Percentiles rank a stretch among this genome's conserved stretches.
Evolutionary conservation across 2,329 filamentous ascomycete genomes (phyloP).

Genomic region (Aaosphaeria arxii): DNA sequence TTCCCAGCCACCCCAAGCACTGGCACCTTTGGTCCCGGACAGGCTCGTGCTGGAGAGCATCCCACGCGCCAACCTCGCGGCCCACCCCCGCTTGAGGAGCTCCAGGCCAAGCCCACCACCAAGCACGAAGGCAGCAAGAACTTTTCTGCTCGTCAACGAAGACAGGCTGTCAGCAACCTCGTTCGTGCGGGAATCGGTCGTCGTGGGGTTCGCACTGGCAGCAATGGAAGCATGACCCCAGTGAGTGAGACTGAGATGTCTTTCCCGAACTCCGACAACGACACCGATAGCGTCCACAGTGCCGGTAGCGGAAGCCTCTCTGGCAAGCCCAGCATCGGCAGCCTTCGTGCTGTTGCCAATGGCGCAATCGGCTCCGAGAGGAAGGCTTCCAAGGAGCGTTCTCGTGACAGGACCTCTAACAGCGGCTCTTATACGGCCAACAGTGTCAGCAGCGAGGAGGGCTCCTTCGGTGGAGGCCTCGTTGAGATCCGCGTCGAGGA

Average conservation of each 20-base stretch:
- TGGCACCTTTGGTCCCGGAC: conserved; percentile 87
- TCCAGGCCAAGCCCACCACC: conserved; percentile 82
- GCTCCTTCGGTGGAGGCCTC: conserved; percentile 54
- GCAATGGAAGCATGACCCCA: conserved; percentile 76
- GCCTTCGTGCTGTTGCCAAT: conserved; percentile 73
- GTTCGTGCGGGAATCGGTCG: conserved; percentile 86
- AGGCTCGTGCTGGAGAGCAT: conserved; percentile 90
- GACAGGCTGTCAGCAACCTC: conserved; percentile 86
- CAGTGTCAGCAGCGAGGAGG: conserved; percentile 64
- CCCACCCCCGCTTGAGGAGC: conserved; percentile 86
- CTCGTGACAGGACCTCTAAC: conserved; percentile 28
- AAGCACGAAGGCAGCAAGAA: conserved; percentile 97
- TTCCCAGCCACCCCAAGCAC: conserved; percentile 79
- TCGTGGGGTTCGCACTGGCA: conserved; percentile 66
- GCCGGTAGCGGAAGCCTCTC: conserved; percentile 81
- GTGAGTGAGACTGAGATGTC: conserved; percentile 75
- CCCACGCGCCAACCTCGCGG: conserved; percentile 89
- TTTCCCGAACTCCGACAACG: conserved; percentile 70
- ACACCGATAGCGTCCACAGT: conserved; percentile 39
- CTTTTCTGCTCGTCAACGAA: conserved; percentile 88
- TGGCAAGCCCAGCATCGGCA: conserved; percentile 70
- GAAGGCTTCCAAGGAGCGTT: conserved; percentile 52
- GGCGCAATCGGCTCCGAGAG: conserved; percentile 87
- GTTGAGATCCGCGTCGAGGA: conserved; percentile 51
- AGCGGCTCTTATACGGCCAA: conserved; percentile 54